phyloP scores from a whole-genome alignment of 306 rosid genomes.

The Styphnolobium japonicum region DNA sequence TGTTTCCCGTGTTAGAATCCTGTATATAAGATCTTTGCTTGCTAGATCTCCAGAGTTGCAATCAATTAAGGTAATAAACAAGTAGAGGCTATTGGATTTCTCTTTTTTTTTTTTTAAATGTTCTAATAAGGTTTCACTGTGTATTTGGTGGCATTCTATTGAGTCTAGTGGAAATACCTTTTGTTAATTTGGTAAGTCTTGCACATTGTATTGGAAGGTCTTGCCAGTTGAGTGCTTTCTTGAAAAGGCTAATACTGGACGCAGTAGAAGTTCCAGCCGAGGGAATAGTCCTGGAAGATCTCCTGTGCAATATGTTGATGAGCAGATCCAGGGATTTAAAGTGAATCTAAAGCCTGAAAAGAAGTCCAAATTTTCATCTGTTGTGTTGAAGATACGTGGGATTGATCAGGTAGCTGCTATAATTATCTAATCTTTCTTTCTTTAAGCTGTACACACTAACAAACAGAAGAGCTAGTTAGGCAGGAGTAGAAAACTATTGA shows the following conservation, averaged over 20 bases:
- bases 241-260: constrained; percentile 76
- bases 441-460: background rate
- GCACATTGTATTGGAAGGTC: constrained; percentile 51
- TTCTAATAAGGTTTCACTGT: background rate
- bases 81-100: background rate
- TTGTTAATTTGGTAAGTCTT: constrained; percentile 22
- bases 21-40: constrained; percentile 90
- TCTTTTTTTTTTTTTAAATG: background rate
- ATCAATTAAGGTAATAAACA: constrained; percentile 78
- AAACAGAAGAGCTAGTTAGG: background rate
- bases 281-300: constrained; percentile 92
- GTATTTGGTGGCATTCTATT: constrained; percentile 4
- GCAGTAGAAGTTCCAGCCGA: constrained; percentile 89
- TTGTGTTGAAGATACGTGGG: constrained; percentile 92
- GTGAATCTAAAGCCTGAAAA: constrained; percentile 85
- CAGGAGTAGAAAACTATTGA: background rate
- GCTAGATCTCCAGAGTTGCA: constrained; percentile 97
- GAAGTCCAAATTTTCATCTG: constrained; percentile 94
- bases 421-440: background rate
- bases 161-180: constrained; percentile 30
- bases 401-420: constrained; percentile 78
- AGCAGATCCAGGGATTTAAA: constrained; percentile 86
- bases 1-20: constrained; percentile 94
- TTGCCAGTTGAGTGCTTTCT: constrained; percentile 85
- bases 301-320: constrained; percentile 73